Evolutionary conservation across 1,284 basidiomycete species (phyloP).

Genomic region (Xerocomus amazonicus): DNA sequence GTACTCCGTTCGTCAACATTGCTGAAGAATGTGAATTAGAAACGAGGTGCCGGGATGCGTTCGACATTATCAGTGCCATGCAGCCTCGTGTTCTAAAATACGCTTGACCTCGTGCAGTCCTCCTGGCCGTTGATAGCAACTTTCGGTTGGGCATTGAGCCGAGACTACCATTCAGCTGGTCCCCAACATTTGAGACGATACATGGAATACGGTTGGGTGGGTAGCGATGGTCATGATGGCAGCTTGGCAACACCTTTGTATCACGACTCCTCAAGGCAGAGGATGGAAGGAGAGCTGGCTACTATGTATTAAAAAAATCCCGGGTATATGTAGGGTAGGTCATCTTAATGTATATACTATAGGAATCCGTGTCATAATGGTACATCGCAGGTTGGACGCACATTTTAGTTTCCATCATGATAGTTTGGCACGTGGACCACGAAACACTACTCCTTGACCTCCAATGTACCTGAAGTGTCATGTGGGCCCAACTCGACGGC

Average conservation of each 20-base stretch:
- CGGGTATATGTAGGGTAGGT: conserved; percentile 23
- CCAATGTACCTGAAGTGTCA: conserved; percentile 15
- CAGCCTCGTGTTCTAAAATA: conserved; percentile 11
- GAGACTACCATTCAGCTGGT: neutral
- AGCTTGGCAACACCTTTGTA: neutral
- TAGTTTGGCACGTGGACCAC: neutral
- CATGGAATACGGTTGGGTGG: too few relatives aligned
- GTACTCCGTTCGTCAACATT: neutral
- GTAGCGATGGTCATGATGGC: too few relatives aligned
- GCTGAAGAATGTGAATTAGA: conserved; percentile 10
- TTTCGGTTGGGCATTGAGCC: neutral
- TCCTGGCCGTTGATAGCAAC: conserved; percentile 17
- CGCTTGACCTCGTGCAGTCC: conserved; percentile 23
- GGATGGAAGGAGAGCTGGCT: conserved; percentile 10
- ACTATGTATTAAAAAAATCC: conserved; percentile 15
- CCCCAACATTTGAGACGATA: neutral
- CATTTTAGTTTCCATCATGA: conserved; percentile 1
- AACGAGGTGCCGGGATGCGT: conserved; percentile 10
- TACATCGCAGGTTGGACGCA: conserved; percentile 10
- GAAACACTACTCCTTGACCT: conserved; percentile 18
- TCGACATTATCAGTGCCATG: conserved; percentile 9
- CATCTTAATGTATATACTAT: conserved; percentile 9
- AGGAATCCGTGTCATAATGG: conserved; percentile 5
- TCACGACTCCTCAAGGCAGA: neutral
- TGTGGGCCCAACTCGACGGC: conserved; percentile 4